These are phyloP conservation scores for Nicotiana noctiflora DNA, from an alignment of 257 asterid genomes.

Conservation along the genomic window DNA sequence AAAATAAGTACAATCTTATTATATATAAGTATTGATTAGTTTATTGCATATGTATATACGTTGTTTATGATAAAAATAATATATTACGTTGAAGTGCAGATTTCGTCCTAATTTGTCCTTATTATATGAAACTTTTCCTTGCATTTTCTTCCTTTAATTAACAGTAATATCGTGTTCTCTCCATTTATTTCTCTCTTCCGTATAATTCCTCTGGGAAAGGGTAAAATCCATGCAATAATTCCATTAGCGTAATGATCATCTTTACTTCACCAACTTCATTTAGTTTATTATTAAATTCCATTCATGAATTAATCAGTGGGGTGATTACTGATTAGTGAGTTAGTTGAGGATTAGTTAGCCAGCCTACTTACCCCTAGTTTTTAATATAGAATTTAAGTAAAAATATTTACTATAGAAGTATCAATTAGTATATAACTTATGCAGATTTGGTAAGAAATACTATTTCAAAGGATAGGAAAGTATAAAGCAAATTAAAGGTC, in stretches of 20 bases:
- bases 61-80: too few relatives aligned
- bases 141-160: too few relatives aligned
- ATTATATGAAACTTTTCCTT: too few relatives aligned
- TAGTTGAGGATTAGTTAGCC: constrained; percentile 8
- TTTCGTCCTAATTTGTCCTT: too few relatives aligned
- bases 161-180: too few relatives aligned
- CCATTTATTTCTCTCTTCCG: too few relatives aligned
- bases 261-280: neutral
- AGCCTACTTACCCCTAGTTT: neutral
- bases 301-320: neutral
- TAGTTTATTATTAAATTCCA: neutral
- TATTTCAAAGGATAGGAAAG: neutral
- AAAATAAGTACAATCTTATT: too few relatives aligned
- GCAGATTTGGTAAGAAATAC: neutral
- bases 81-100: too few relatives aligned
- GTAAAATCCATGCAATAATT: neutral
- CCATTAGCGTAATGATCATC: neutral
- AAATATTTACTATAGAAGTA: neutral
- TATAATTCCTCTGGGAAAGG: neutral
- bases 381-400: neutral
- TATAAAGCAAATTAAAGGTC: neutral
- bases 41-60: too few relatives aligned
- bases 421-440: too few relatives aligned
- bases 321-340: neutral
- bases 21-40: too few relatives aligned